phyloP scores from a whole-genome alignment of 2,329 filamentous ascomycete genomes.

The Aspergillus floridensis region DNA sequence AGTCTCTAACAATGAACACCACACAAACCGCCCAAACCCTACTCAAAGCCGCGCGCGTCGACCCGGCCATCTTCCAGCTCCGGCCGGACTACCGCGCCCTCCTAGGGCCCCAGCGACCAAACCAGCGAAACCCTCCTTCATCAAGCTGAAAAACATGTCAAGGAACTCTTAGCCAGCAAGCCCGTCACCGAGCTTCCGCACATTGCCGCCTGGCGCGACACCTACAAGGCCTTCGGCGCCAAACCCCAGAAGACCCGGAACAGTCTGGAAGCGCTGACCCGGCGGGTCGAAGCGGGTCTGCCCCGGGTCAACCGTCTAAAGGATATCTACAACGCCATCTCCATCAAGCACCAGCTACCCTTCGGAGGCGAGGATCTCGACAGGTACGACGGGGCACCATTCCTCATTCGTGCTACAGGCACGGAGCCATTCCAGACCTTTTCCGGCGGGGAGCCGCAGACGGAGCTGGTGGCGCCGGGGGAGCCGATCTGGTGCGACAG shows the following conservation, averaged over 20 bases:
- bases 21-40: not conserved
- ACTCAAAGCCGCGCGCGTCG: conserved; percentile 7
- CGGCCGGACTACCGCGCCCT: conserved; percentile 41
- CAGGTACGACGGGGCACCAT: conserved; percentile 32
- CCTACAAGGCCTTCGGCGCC: conserved; percentile 41
- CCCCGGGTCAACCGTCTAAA: conserved; percentile 41
- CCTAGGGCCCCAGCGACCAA: conserved; percentile 33
- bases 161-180: not conserved
- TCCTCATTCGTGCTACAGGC: not conserved
- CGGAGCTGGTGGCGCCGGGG: conserved; percentile 24
- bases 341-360: conserved; percentile 40
- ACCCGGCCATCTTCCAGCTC: conserved; percentile 32
- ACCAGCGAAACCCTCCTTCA: not conserved
- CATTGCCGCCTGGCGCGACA: conserved; percentile 38
- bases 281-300: conserved; percentile 32
- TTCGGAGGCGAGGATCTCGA: conserved; percentile 41
- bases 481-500: conserved; percentile 44
- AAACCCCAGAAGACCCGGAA: conserved; percentile 40
- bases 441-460: not conserved
- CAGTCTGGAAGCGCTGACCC: conserved; percentile 37
- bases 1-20: not conserved
- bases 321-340: conserved; percentile 42
- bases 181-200: conserved; percentile 34
- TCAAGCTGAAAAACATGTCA: not conserved
- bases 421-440: not conserved